Evolutionary conservation across 257 asterid species (phyloP).

Genomic region (Ajuga chamaepitys): DNA sequence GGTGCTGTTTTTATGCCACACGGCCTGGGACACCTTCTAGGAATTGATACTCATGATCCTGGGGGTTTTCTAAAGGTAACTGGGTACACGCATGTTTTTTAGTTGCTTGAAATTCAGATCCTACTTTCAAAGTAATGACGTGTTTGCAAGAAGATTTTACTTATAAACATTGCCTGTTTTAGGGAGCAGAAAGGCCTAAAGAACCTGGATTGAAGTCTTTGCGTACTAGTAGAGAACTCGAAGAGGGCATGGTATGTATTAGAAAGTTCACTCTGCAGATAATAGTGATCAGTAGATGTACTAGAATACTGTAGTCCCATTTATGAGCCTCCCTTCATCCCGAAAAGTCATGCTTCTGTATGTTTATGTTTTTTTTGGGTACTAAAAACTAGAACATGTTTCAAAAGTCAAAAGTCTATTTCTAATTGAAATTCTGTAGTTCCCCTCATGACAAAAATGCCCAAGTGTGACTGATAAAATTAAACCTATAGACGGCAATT

Average conservation of each 20-base stretch:
- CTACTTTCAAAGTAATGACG: neutral
- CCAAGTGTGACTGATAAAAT: no score
- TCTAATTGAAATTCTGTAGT: no score
- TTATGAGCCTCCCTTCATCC: neutral
- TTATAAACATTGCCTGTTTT: conserved; percentile 10
- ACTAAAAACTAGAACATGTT: no score
- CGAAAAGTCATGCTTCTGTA: no score
- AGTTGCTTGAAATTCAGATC: neutral
- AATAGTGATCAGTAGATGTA: neutral
- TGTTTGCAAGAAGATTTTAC: conserved; percentile 1
- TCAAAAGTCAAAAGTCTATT: no score
- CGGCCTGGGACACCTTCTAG: conserved; percentile 95
- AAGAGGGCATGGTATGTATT: conserved; percentile 79
- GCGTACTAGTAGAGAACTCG: conserved; percentile 83
- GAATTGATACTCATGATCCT: conserved; percentile 96
- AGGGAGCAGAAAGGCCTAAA: conserved; percentile 83
- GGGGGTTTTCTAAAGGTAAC: conserved; percentile 87
- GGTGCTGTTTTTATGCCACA: conserved; percentile 96
- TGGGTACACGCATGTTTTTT: neutral
- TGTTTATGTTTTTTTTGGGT: no score
- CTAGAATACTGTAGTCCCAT: neutral
- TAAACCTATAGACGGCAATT: no score
- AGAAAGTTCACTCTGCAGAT: neutral
- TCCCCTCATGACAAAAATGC: no score
- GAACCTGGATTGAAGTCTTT: conserved; percentile 77